These are phyloP conservation scores for Penicillium griseofulvum DNA, from an alignment of 2,329 filamentous ascomycete genomes.

Conservation along the genomic window DNA sequence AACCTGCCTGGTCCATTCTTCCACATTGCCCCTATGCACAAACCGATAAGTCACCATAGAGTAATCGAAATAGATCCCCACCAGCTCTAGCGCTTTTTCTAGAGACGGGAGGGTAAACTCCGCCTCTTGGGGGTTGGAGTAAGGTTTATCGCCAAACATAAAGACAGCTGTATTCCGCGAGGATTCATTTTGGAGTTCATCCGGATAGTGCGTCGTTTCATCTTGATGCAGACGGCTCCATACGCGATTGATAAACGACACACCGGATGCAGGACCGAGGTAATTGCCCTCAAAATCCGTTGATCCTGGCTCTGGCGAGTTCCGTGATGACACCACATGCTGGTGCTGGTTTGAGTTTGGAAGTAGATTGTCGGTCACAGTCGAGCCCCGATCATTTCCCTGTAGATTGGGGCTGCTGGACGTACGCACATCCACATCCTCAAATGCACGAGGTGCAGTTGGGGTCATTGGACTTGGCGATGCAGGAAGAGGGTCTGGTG, in stretches of 20 bases:
- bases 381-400: not conserved
- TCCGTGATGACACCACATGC: conserved; percentile 24
- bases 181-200: conserved; percentile 29
- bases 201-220: conserved; percentile 38
- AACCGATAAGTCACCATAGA: conserved; percentile 61
- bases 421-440: not conserved
- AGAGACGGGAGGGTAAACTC: conserved; percentile 42
- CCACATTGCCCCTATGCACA: conserved; percentile 54
- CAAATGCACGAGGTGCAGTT: not conserved
- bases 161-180: conserved; percentile 47
- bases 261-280: conserved; percentile 53
- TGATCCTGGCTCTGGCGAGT: conserved; percentile 48
- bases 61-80: conserved; percentile 59
- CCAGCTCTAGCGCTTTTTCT: conserved; percentile 42
- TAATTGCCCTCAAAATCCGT: conserved; percentile 56
- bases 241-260: conserved; percentile 63
- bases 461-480: conserved; percentile 1
- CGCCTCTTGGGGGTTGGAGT: conserved; percentile 37
- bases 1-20: conserved; percentile 46
- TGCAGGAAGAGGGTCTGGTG: conserved; percentile 31
- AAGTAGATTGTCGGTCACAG: conserved; percentile 1
- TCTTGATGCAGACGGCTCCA: conserved; percentile 63
- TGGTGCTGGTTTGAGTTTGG: not conserved
- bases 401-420: conserved; percentile 4
- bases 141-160: conserved; percentile 53